Base-by-base conservation (phyloP, 2,329 filamentous ascomycete genomes). In the Chrysoporthe deuterocubensis region DNA sequence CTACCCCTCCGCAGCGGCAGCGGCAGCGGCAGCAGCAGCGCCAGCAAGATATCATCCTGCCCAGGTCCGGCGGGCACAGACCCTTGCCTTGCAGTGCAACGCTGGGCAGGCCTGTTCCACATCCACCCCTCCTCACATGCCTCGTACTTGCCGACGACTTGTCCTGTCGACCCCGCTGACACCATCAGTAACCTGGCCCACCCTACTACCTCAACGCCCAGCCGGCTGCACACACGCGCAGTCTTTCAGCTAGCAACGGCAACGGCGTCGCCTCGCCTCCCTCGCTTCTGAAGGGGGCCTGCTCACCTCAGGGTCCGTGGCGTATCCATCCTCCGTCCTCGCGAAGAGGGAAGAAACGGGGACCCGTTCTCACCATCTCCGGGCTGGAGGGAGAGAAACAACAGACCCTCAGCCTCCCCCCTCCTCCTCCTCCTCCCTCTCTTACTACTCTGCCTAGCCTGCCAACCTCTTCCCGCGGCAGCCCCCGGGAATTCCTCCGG, bases 401-500 rank as follows among this genome's bases (percentile, higher is more conserved):
- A 40, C 26, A 26, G 37, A 40, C 37, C 37, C 37, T 40, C 26
- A 26, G 16, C 48, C 48, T 14, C 9, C 16, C 48, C 48, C n/a
- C 46, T 26, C 26, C 26, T 26, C 26, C 26, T 26, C 26, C 26
- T 26, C 26, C 26, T 26, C 26, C 26, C 26, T 26, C 26, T 26
- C 26, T 26, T 26, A 26, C 26, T 26, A 26, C 37, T 40, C 37
- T 40, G 37, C 37, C 37, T 9, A 40, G 44, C 11, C 13, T 46
- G 18, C 26, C 26, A 26, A 26, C 48, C 6, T 9, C 50, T 57
- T 34, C 54, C 54, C 54, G 54, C 54, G 7, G 54, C 40, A n/a
- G 54, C 34, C 32, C 32, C 40, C 54, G 54, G 54, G 54, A 57
- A 40, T 40, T 57, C 34, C 54, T 57, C 54, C 54, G 54, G 54